Base-by-base conservation (phyloP, 257 asterid species). In the Solanum appendiculatum region DNA sequence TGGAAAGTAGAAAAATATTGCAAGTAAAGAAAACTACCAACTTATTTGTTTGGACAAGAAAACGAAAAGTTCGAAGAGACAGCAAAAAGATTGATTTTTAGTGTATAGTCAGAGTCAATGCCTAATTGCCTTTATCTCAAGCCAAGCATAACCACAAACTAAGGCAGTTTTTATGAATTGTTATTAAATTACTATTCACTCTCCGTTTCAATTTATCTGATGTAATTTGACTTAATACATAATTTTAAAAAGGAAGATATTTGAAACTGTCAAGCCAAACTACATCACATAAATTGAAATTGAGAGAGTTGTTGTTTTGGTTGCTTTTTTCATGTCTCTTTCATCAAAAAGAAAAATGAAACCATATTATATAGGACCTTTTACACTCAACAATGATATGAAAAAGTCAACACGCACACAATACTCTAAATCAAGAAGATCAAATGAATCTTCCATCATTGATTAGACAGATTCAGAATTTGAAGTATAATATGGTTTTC, bases 391-490 rank as follows among this genome's bases (percentile, higher is more conserved):
- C 29, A 31, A 48, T 80, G 85, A 80, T 6, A 80, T 16, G 6
- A 40, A 77, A 42, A 77, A 40, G 37, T 25, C n/a, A 42, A 77
- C 83, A 77, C n/a, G 36, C 56, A 77, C 37, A 80, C 66, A 46
- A 44, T 48, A 80, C 60, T 80, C 84, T 29, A 80, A 46, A 46
- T 36, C 84, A 46, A 80, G 66, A 25, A 44, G 33, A 74, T 37
- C 9, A 73, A 78, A 44, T 77, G 56, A 44, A 29, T 29, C 11
- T 23, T 10, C 5, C 3, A 0, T 23, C 0, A 39, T 11, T 0
- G 10, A 10, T 0, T 0, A n/a, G 1, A 36, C 0, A 0, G 6
- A 34, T 34, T 9, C 5, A 72, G 0, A 34, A 9, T 72, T 36
- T 34, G 1, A 72, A 72, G 1, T 72, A 4, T 72, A 72, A 4